Percentiles rank a stretch among this genome's conserved stretches.
phyloP scores from a whole-genome alignment of 139 green algal genomes.

The Chlorella sp. region DNA sequence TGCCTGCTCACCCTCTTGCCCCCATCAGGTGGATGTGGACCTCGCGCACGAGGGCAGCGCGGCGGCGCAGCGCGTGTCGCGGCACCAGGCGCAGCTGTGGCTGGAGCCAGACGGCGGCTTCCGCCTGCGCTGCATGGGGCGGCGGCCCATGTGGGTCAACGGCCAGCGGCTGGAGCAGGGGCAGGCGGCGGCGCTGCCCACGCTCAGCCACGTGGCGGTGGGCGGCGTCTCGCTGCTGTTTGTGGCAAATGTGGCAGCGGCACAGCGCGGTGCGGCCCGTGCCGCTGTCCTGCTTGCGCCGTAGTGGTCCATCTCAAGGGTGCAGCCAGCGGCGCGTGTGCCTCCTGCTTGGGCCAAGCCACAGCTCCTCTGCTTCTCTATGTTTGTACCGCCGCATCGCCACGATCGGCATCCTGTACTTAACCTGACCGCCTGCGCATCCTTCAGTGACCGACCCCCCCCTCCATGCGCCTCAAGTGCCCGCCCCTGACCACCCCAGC shows the following conservation, averaged over 20 bases:
- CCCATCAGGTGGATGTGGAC: constrained; percentile 61
- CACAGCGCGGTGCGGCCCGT: constrained; percentile 24
- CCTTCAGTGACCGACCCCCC: no score
- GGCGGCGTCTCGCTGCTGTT: constrained; percentile 60
- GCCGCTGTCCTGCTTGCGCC: background rate
- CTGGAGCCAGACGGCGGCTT: constrained; percentile 68
- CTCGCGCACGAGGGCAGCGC: constrained; percentile 21
- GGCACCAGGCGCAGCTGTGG: constrained; percentile 51
- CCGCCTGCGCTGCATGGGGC: constrained; percentile 57
- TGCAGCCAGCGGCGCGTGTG: no score
- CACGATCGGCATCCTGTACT: no score
- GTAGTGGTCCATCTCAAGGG: no score
- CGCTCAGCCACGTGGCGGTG: constrained; percentile 60
- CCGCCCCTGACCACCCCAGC: no score
- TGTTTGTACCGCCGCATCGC: no score
- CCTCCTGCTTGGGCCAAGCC: no score
- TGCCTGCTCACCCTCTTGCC: no score
- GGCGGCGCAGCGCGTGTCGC: constrained; percentile 50
- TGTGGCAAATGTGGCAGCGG: constrained; percentile 47
- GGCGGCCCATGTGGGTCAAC: constrained; percentile 50
- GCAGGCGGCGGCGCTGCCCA: constrained; percentile 36
- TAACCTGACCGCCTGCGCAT: no score
- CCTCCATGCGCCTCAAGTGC: no score
- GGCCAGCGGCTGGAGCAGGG: constrained; percentile 42
- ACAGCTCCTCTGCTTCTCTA: no score